Evolutionary conservation across 805 yeast species (phyloP).

Genomic region (Kuraishia ogatae): DNA sequence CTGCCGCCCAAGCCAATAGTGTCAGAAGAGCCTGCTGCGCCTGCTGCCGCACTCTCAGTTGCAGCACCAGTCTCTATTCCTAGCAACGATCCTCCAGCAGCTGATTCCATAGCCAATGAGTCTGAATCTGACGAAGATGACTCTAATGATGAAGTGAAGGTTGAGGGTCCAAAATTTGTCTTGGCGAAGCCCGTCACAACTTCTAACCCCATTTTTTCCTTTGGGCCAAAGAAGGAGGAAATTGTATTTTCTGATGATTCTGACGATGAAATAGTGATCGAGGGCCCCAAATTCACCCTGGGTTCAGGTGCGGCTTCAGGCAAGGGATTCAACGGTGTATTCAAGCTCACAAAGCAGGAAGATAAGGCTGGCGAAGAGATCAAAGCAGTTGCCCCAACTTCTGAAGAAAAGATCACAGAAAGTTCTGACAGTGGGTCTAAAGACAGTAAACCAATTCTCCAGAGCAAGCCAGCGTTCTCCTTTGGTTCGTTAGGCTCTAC

Average conservation of each 20-base stretch:
- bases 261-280: conserved; percentile 55
- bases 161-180: conserved; percentile 65
- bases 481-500: conserved; percentile 16
- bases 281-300: conserved; percentile 63
- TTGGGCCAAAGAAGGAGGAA: conserved; percentile 25
- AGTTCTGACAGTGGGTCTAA: conserved; percentile 12
- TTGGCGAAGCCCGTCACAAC: conserved; percentile 37
- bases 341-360: conserved; percentile 13
- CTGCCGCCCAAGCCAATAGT: conserved; percentile 1
- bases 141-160: conserved; percentile 46
- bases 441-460: background rate
- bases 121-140: conserved; percentile 33
- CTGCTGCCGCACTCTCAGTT: background rate
- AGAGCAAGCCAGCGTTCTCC: conserved; percentile 16
- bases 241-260: conserved; percentile 33
- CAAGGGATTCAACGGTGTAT: conserved; percentile 14
- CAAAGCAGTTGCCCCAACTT: background rate
- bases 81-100: background rate
- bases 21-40: conserved; percentile 7
- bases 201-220: conserved; percentile 40
- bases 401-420: background rate
- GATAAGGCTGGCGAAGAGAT: background rate
- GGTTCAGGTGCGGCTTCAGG: conserved; percentile 26
- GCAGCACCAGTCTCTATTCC: background rate
- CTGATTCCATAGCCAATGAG: conserved; percentile 9